A percentile compares a stretch with the other conserved stretches of the same genome.
Conservation (phyloP, 805 yeast genomes). For the Yamadazyma endophytica region DNA sequence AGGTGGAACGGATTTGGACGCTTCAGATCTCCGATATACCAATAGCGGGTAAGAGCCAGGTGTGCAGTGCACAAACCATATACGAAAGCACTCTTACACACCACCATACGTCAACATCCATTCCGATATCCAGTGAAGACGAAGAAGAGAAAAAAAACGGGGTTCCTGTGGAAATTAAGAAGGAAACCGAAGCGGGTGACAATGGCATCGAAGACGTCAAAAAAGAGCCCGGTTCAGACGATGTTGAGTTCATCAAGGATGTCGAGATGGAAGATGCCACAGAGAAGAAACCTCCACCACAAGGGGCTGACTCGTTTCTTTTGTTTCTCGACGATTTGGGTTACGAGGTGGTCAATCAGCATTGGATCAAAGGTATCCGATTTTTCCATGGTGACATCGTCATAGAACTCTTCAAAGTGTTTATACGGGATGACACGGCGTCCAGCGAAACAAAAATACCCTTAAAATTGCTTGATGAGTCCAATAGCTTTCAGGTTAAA, state of each 20-base stretch:
- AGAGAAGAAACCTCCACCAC: too few relatives aligned
- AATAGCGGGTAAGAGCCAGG: conserved; percentile 63
- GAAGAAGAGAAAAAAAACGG: conserved; percentile 1
- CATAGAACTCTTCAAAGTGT: conserved; percentile 53
- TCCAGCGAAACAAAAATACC: conserved; percentile 17
- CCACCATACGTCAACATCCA: conserved; percentile 43
- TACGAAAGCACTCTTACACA: conserved; percentile 55
- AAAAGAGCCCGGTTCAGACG: too few relatives aligned
- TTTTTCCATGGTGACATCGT: conserved; percentile 59
- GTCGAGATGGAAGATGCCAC: conserved; percentile 1
- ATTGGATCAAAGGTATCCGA: conserved; percentile 57
- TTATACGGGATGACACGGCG: conserved; percentile 26
- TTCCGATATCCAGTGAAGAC: too few relatives aligned
- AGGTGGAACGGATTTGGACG: conserved; percentile 42
- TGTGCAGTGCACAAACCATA: conserved; percentile 59
- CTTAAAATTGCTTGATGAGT: conserved; percentile 43
- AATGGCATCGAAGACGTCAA: not conserved
- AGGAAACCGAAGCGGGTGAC: conserved; percentile 1
- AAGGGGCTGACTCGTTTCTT: conserved; percentile 40
- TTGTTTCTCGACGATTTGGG: conserved; percentile 61
- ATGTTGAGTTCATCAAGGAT: too few relatives aligned
- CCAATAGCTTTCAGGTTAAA: conserved; percentile 57
- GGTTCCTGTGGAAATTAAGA: conserved; percentile 6
- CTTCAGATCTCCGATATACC: conserved; percentile 70
- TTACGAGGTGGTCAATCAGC: conserved; percentile 59